A percentile compares a stretch with the other conserved stretches of the same genome.
Conservation (phyloP, 495 filamentous ascomycete genomes). For the Jackrogersella minutella region DNA sequence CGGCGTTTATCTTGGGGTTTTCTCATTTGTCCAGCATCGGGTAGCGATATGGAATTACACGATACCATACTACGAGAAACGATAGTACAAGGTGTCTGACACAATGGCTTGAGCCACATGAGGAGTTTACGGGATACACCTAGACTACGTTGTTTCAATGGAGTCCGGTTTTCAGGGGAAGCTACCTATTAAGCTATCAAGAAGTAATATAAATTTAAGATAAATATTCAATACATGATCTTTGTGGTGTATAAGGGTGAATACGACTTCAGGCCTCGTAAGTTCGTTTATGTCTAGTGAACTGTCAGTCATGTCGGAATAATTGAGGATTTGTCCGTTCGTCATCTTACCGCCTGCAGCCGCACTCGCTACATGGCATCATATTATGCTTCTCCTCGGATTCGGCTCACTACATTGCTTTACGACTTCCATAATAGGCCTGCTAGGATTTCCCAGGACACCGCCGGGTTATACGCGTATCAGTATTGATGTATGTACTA, state of each 20-base stretch:
- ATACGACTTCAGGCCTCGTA: too few relatives aligned
- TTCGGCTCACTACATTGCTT: not conserved
- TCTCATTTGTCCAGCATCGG: constrained; percentile 4
- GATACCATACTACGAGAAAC: constrained; percentile 17
- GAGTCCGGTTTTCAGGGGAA: not conserved
- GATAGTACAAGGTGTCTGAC: too few relatives aligned
- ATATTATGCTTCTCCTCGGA: not conserved
- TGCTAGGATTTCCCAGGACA: not conserved
- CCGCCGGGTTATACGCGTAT: constrained; percentile 3
- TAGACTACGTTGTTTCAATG: not conserved
- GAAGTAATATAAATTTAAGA: not conserved
- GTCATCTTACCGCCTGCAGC: too few relatives aligned
- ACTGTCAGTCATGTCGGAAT: too few relatives aligned
- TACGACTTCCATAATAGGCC: not conserved
- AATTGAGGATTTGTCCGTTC: not conserved
- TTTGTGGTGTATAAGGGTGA: not conserved
- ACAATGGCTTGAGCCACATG: not conserved
- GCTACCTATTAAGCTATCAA: not conserved
- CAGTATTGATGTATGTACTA: not conserved
- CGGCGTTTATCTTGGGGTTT: constrained; percentile 18
- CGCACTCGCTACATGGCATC: not conserved
- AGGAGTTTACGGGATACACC: not conserved
- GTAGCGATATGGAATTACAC: constrained; percentile 21
- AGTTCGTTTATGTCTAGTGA: too few relatives aligned
- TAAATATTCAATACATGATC: not conserved